Percentiles rank a stretch among this genome's conserved stretches.
These are phyloP conservation scores for Penicillium arizonense DNA, from an alignment of 495 filamentous ascomycete genomes.

Conservation along the genomic window DNA sequence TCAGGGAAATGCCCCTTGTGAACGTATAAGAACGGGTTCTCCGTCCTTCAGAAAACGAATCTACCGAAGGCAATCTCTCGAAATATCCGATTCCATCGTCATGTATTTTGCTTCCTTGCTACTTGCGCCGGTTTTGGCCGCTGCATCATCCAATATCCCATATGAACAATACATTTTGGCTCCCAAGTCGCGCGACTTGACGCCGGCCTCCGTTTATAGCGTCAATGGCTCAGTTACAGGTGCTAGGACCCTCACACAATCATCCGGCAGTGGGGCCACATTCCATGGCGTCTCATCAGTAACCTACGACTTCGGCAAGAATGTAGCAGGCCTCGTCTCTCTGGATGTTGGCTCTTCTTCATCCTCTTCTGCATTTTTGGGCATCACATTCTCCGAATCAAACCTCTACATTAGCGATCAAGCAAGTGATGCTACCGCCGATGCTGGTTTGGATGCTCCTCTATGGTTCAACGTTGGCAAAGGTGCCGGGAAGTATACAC, in stretches of 20 bases:
- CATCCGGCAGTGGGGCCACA: not conserved
- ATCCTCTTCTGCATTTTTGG: constrained; percentile 33
- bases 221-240: constrained; percentile 39
- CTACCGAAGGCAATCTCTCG: too few relatives aligned
- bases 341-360: constrained; percentile 28
- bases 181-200: constrained; percentile 31
- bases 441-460: constrained; percentile 38
- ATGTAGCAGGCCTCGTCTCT: constrained; percentile 41
- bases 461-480: constrained; percentile 34
- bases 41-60: constrained; percentile 30
- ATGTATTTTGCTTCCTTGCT: constrained; percentile 25
- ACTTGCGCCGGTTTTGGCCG: not conserved
- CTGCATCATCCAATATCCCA: constrained; percentile 5
- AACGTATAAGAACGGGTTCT: constrained; percentile 41
- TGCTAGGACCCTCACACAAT: constrained; percentile 22
- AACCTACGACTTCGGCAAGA: constrained; percentile 46
- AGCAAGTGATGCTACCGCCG: constrained; percentile 40
- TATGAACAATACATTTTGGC: constrained; percentile 44
- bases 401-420: constrained; percentile 40
- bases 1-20: too few relatives aligned
- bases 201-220: constrained; percentile 29
- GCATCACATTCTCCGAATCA: constrained; percentile 43
- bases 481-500: constrained; percentile 28
- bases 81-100: constrained; percentile 16
- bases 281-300: constrained; percentile 32